A percentile compares a stretch with the other conserved stretches of the same genome.
These are phyloP conservation scores for Didymella exigua DNA, from an alignment of 2,329 filamentous ascomycete genomes.

Conservation along the genomic window DNA sequence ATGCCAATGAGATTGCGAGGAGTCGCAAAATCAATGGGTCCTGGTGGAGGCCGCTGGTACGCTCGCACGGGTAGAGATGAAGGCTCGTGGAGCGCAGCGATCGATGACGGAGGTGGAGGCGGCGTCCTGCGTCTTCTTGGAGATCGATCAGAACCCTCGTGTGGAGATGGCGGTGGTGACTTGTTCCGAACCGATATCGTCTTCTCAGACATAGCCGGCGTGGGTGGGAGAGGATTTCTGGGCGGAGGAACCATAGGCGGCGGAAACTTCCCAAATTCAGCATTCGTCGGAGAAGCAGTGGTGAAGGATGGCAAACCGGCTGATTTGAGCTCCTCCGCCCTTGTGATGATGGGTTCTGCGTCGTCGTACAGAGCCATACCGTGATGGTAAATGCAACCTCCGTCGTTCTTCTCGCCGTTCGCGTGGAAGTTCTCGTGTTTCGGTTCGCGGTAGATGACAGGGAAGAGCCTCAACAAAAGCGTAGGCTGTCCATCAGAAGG, in stretches of 20 bases:
- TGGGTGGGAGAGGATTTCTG: slow-evolving; percentile 33
- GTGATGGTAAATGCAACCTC: slow-evolving; percentile 56
- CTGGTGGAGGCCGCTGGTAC: slow-evolving; percentile 40
- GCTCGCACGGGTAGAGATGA: slow-evolving; percentile 17
- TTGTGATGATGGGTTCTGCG: slow-evolving; percentile 40
- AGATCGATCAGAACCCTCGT: slow-evolving; percentile 24
- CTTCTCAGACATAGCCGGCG: slow-evolving; percentile 26
- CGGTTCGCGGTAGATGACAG: slow-evolving; percentile 59
- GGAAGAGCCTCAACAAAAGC: slow-evolving; percentile 58
- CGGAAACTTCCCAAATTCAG: slow-evolving; percentile 47
- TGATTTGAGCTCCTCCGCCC: slow-evolving; percentile 45
- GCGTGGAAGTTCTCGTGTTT: slow-evolving; percentile 53
- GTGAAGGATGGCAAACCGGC: slow-evolving; percentile 48
- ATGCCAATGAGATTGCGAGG: slow-evolving; percentile 33
- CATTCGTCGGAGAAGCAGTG: slow-evolving; percentile 44
- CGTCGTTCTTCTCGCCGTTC: slow-evolving; percentile 52
- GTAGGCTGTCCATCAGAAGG: slow-evolving; percentile 45
- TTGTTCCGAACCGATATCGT: slow-evolving; percentile 20
- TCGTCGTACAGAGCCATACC: slow-evolving; percentile 59
- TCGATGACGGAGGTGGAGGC: slow-evolving; percentile 29
- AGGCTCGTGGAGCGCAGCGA: slow-evolving; percentile 21
- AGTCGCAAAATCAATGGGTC: slow-evolving; percentile 34
- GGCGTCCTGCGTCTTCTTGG: slow-evolving; percentile 20
- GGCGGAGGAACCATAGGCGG: slow-evolving; percentile 45
- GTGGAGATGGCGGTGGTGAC: slow-evolving; percentile 24